A percentile compares a stretch with the other conserved stretches of the same genome.
phyloP scores from a whole-genome alignment of 2,329 filamentous ascomycete species.

The Neonectria hederae region DNA sequence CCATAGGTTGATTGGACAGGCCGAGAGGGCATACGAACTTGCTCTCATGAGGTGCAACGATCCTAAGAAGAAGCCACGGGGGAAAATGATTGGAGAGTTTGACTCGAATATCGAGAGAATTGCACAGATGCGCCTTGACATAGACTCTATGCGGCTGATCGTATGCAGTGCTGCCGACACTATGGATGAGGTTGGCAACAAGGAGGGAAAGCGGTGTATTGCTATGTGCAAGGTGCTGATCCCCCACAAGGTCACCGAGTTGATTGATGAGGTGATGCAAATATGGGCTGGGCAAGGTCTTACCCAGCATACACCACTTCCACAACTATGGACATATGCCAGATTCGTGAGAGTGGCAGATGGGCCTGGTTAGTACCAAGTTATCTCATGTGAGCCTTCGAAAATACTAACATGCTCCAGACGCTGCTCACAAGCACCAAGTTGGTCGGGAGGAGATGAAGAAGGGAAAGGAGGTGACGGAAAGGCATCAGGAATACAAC shows the following conservation, averaged over 20 bases:
- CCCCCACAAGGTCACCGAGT: slow-evolving; percentile 76
- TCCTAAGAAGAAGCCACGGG: slow-evolving; percentile 26
- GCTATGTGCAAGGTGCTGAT: slow-evolving; percentile 90
- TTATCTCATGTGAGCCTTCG: no score
- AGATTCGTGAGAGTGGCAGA: slow-evolving; percentile 84
- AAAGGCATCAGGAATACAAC: slow-evolving; percentile 69
- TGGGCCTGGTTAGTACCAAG: slow-evolving; percentile 62
- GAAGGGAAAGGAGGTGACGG: slow-evolving; percentile 65
- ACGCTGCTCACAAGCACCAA: slow-evolving; percentile 86
- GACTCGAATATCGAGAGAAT: slow-evolving; percentile 86
- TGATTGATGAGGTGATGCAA: slow-evolving; percentile 93
- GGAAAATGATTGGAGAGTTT: slow-evolving; percentile 25
- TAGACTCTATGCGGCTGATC: slow-evolving; percentile 83
- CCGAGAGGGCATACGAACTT: slow-evolving; percentile 23
- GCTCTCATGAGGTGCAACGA: slow-evolving; percentile 22
- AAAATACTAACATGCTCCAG: slow-evolving; percentile 45
- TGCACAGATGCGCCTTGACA: slow-evolving; percentile 85
- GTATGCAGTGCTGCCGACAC: slow-evolving; percentile 90
- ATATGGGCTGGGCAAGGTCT: slow-evolving; percentile 87
- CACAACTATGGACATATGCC: slow-evolving; percentile 74
- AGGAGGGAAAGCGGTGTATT: slow-evolving; percentile 85
- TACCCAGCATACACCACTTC: slow-evolving; percentile 86
- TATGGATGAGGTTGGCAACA: slow-evolving; percentile 85
- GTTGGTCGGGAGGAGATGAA: slow-evolving; percentile 79
- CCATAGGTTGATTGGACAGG: slow-evolving; percentile 77